Percentiles rank a stretch among this genome's conserved stretches.
These are phyloP conservation scores for Stephanodiscus minutulus DNA, from an alignment of 108 stramenopile species.

Conservation along the genomic window DNA sequence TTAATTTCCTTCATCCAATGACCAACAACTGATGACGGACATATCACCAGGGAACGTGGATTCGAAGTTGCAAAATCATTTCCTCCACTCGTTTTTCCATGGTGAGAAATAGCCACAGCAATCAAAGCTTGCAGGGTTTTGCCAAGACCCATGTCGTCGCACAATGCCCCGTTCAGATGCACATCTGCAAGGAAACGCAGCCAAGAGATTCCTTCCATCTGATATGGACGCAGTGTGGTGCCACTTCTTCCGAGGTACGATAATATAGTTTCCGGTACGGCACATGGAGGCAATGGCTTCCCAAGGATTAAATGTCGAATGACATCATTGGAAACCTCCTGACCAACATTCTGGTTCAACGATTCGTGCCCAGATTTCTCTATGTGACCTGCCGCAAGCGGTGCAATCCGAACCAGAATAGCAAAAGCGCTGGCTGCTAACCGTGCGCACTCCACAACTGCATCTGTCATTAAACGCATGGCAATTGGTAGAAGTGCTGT, in stretches of 20 bases:
- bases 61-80: slow-evolving; percentile 6
- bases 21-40: slow-evolving; percentile 83
- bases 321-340: slow-evolving; percentile 45
- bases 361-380: not conserved
- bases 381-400: slow-evolving; percentile 57
- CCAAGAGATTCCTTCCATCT: slow-evolving; percentile 88
- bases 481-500: slow-evolving; percentile 65
- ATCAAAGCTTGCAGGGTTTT: slow-evolving; percentile 83
- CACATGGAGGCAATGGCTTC: slow-evolving; percentile 68
- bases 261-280: slow-evolving; percentile 49
- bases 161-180: slow-evolving; percentile 78
- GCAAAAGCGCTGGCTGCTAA: slow-evolving; percentile 75
- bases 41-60: slow-evolving; percentile 63
- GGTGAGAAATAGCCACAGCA: slow-evolving; percentile 67
- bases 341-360: not conserved
- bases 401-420: slow-evolving; percentile 73
- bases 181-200: slow-evolving; percentile 78
- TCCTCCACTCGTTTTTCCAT: not conserved
- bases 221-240: slow-evolving; percentile 71
- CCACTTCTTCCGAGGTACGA: slow-evolving; percentile 43
- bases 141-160: slow-evolving; percentile 83
- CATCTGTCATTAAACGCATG: slow-evolving; percentile 83
- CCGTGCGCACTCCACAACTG: slow-evolving; percentile 57
- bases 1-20: slow-evolving; percentile 84
- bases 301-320: slow-evolving; percentile 89